A percentile compares a stretch with the other conserved stretches of the same genome.
These are phyloP conservation scores for Pistacia integerrima DNA, from an alignment of 345 rosid species.

Conservation along the genomic window DNA sequence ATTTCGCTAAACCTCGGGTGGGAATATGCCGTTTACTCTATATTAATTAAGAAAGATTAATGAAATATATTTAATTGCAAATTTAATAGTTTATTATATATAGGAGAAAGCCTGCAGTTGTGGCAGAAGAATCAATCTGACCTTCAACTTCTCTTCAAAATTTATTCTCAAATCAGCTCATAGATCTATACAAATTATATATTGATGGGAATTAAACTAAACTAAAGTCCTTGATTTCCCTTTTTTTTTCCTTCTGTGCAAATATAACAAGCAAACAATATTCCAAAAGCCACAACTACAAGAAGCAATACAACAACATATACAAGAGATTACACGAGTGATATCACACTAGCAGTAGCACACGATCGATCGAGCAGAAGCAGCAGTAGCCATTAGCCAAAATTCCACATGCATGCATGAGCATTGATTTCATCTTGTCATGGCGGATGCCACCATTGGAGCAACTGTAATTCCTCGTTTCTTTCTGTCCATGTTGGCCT, in stretches of 20 bases:
- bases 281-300: not conserved
- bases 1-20: too few relatives aligned
- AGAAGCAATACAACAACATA: not conserved
- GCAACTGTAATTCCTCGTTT: constrained; percentile 34
- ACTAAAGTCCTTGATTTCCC: too few relatives aligned
- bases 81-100: too few relatives aligned
- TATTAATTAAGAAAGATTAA: too few relatives aligned
- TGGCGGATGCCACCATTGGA: constrained; percentile 30
- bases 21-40: too few relatives aligned
- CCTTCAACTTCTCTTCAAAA: not conserved
- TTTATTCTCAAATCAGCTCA: not conserved
- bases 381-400: not conserved
- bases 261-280: not conserved
- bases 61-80: too few relatives aligned
- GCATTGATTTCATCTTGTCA: constrained; percentile 34
- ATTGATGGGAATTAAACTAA: too few relatives aligned
- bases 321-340: not conserved
- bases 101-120: too few relatives aligned
- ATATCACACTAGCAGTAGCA: not conserved
- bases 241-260: not conserved
- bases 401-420: not conserved
- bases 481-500: constrained; percentile 45
- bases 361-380: not conserved
- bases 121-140: too few relatives aligned
- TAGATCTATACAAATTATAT: not conserved